Conservation (phyloP, 176 grass and related monocot genomes). For the Lolium rigidum region DNA sequence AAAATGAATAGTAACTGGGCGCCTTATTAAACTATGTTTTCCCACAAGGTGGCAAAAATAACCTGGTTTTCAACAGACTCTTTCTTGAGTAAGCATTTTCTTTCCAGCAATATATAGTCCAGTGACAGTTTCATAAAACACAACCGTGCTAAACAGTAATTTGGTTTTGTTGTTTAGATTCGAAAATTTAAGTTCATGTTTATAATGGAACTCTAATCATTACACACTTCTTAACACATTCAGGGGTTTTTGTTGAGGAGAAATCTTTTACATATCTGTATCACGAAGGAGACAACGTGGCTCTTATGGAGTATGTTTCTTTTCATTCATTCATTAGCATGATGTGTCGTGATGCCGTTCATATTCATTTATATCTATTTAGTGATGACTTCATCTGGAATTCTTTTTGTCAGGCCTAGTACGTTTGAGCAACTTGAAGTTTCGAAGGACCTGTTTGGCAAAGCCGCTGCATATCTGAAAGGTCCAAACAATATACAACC, state of each 20-base stretch:
- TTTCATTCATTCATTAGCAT: conserved; percentile 31
- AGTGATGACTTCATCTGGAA: conserved; percentile 24
- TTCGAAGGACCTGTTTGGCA: conserved; percentile 91
- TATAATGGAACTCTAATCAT: conserved; percentile 9
- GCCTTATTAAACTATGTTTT: background rate
- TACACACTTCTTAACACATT: conserved; percentile 26
- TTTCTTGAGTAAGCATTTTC: conserved; percentile 21
- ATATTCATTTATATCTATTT: conserved; percentile 20
- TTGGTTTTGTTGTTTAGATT: conserved; percentile 17
- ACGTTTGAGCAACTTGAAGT: conserved; percentile 98
- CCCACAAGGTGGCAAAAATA: background rate
- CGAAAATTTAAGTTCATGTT: background rate
- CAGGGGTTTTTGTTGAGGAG: conserved; percentile 98
- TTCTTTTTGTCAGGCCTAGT: conserved; percentile 62
- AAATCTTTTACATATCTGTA: conserved; percentile 93
- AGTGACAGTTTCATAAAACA: conserved; percentile 10
- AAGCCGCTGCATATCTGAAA: conserved; percentile 80
- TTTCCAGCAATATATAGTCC: conserved; percentile 24
- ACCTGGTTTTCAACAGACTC: background rate
- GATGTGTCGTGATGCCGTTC: background rate
- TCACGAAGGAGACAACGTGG: conserved; percentile 79
- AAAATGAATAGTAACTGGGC: background rate
- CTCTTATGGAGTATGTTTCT: conserved; percentile 87
- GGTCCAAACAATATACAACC: conserved; percentile 39
- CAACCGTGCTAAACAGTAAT: background rate